Percentiles rank a stretch among this genome's conserved stretches.
Conservation (phyloP, 1,139 yeast species). For the Nakaseomyces bracarensis region DNA sequence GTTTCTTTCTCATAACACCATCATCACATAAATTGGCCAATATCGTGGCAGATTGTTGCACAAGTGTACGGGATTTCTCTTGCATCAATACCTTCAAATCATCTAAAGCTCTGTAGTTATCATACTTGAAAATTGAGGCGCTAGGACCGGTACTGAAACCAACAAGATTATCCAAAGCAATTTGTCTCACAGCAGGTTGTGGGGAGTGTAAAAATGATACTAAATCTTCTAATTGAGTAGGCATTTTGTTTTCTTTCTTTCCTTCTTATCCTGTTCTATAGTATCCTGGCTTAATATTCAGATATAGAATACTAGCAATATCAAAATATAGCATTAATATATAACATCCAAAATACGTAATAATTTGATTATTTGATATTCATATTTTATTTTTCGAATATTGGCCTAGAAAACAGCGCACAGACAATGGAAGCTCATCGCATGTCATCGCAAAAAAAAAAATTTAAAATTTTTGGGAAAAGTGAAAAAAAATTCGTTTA, state of each 20-base stretch:
- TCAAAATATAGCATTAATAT: too few relatives aligned
- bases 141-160: conserved; percentile 71
- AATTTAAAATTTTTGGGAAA: background rate
- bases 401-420: too few relatives aligned
- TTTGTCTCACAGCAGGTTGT: conserved; percentile 72
- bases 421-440: conserved; percentile 3
- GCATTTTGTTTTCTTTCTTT: conserved; percentile 39
- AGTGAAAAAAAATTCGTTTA: background rate
- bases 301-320: too few relatives aligned
- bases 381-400: too few relatives aligned
- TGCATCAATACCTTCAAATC: conserved; percentile 58
- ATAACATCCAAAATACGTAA: too few relatives aligned
- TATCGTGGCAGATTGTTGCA: conserved; percentile 66
- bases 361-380: too few relatives aligned
- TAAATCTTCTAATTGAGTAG: conserved; percentile 56
- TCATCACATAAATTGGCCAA: conserved; percentile 72
- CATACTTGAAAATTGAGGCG: conserved; percentile 57
- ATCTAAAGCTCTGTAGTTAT: conserved; percentile 61
- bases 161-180: conserved; percentile 78
- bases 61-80: conserved; percentile 47
- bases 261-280: too few relatives aligned
- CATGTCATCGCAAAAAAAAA: conserved; percentile 1
- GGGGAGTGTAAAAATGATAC: conserved; percentile 79
- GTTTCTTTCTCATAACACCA: conserved; percentile 48
- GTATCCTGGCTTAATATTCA: too few relatives aligned